Evolutionary conservation across 257 asterid species (phyloP), one percentile per base, ranked within the genome.

Genomic region (Scutellaria baicalensis): DNA sequence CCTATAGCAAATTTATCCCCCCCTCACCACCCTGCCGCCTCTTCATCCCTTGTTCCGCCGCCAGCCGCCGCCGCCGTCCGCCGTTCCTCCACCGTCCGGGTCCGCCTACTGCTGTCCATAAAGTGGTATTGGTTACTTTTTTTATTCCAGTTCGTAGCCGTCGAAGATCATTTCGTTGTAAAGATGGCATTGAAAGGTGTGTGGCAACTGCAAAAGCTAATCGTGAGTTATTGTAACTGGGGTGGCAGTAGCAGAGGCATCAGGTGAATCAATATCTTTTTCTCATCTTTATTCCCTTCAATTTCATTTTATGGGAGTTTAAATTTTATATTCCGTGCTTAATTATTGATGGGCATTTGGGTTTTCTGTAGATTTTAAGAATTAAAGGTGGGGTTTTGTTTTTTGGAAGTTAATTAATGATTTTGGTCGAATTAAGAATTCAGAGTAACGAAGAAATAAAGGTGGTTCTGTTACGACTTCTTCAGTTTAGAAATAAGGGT

Each of bases 161-260:
- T n/a, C n/a, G n/a, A n/a, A n/a, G n/a, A n/a, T n/a, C n/a, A n/a
- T n/a, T n/a, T n/a, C n/a, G n/a, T n/a, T n/a, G n/a, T n/a, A n/a
- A n/a, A n/a, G n/a, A n/a, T n/a, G n/a, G n/a, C n/a, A n/a, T n/a
- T 87, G 56, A 85, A 92, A 78, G 99, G 99, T 66, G 95, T 79
- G 1, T 93, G 99, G 99, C 97, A 89, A 75, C 79, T 93, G 42
- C 81, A 85, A 48, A 93, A 89, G 77, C 75, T 93, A 48, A 49
- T 89, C 20, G 96, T 93, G 60, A 89, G 94, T 74, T 89, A 70
- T 70, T 89, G 92, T 66, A 64, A 91, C 69, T 87, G 89, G 88
- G 95, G 97, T 5, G 99, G 99, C 77, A 91, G 99, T 74, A 93
- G 99, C 83, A 84, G 90, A 75, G 99, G 97, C 75, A 82, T 93